A percentile compares a stretch with the other conserved stretches of the same genome.
phyloP scores from a whole-genome alignment of 768 basidiomycete genomes.

The Termitomyces titanicus region DNA sequence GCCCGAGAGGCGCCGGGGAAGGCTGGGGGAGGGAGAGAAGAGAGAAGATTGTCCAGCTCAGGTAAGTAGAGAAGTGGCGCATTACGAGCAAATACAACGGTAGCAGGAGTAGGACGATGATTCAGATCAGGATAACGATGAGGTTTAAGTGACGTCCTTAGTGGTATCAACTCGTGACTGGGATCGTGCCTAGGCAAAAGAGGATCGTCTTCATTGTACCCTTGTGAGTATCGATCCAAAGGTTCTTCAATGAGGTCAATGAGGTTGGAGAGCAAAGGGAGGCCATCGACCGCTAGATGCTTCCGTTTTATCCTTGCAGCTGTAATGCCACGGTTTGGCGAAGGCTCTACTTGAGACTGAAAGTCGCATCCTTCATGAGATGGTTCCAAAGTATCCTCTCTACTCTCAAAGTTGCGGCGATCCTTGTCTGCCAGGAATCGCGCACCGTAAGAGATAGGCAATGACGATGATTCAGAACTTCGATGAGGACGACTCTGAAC shows the following conservation, averaged over 20 bases:
- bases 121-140: not conserved
- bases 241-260: not conserved
- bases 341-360: not conserved
- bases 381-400: not conserved
- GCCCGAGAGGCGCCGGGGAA: constrained; percentile 29
- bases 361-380: not conserved
- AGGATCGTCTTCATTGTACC: constrained; percentile 12
- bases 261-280: constrained; percentile 3
- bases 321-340: too few species aligned
- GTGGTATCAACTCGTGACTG: not conserved
- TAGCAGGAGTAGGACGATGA: constrained; percentile 46
- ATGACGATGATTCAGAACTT: not conserved
- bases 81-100: constrained; percentile 52
- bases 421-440: constrained; percentile 19
- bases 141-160: not conserved
- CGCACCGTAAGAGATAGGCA: constrained; percentile 16
- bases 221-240: not conserved
- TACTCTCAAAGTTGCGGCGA: not conserved
- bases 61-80: constrained; percentile 61
- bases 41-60: constrained; percentile 55
- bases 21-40: constrained; percentile 38
- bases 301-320: not conserved
- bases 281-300: not conserved
- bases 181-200: constrained; percentile 6
- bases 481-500: too few species aligned